Evolutionary conservation across 768 basidiomycete genomes (phyloP).

Genomic region (Amanita brunnescens): DNA sequence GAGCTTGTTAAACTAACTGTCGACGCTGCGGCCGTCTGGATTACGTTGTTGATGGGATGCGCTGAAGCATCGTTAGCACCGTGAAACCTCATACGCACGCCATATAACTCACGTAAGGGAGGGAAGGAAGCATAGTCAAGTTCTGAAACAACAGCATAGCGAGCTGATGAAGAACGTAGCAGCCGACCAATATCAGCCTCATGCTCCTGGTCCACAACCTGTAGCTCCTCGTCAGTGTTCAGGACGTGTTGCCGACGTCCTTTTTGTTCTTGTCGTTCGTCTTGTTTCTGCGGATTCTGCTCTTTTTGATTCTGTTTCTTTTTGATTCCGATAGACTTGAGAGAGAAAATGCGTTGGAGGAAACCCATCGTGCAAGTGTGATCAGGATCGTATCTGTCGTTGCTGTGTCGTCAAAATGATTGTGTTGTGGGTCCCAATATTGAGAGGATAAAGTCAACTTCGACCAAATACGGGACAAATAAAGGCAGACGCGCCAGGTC

Average conservation of each 20-base stretch:
- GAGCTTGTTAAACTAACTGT: constrained; percentile 45
- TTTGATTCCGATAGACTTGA: constrained; percentile 40
- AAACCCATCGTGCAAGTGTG: constrained; percentile 46
- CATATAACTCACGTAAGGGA: constrained; percentile 53
- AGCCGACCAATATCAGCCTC: constrained; percentile 43
- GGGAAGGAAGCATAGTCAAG: constrained; percentile 50
- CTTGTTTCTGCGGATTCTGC: constrained; percentile 18
- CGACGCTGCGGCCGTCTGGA: constrained; percentile 41
- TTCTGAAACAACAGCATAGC: constrained; percentile 49
- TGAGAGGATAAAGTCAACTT: constrained; percentile 25
- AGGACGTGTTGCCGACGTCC: neutral
- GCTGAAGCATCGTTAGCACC: constrained; percentile 26
- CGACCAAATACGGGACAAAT: constrained; percentile 34
- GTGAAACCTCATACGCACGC: constrained; percentile 1
- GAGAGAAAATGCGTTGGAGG: constrained; percentile 59
- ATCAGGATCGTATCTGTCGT: constrained; percentile 6
- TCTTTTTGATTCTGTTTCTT: constrained; percentile 40
- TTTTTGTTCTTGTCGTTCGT: constrained; percentile 14
- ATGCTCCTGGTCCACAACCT: constrained; percentile 35
- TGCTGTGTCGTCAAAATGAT: constrained; percentile 16
- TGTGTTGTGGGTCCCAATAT: constrained; percentile 13
- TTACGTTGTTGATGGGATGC: constrained; percentile 57
- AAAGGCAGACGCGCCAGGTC: constrained; percentile 17
- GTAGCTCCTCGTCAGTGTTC: constrained; percentile 2
- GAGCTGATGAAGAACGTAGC: constrained; percentile 65